These are phyloP conservation scores for Coemansia interrupta DNA, from an alignment of 192 early-diverging fungal species.

Conservation along the genomic window DNA sequence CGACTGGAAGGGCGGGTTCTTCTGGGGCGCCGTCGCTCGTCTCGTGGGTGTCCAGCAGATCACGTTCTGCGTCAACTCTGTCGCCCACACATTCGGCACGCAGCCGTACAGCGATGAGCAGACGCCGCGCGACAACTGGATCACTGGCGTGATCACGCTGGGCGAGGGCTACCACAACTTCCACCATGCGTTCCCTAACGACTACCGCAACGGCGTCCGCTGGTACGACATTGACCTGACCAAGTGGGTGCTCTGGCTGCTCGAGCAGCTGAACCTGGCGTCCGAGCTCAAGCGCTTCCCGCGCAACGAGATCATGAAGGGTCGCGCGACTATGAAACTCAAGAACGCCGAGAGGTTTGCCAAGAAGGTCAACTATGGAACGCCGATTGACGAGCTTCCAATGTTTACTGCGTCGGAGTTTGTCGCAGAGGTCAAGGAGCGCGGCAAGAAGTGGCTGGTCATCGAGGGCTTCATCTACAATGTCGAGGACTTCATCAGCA, in stretches of 20 bases:
- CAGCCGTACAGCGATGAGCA: conserved; percentile 75
- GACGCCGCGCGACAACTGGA: conserved; percentile 80
- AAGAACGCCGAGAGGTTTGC: conserved; percentile 69
- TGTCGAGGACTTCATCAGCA: conserved; percentile 72
- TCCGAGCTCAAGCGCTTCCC: conserved; percentile 69
- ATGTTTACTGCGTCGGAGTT: conserved; percentile 62
- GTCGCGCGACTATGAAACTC: conserved; percentile 69
- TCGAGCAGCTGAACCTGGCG: conserved; percentile 58
- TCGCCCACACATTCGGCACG: conserved; percentile 76
- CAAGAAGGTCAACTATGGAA: conserved; percentile 70
- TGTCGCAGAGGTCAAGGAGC: conserved; percentile 60
- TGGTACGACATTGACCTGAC: conserved; percentile 76
- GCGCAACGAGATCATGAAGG: conserved; percentile 73
- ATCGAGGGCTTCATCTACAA: conserved; percentile 83
- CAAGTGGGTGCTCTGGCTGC: conserved; percentile 69
- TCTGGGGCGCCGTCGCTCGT: conserved; percentile 66
- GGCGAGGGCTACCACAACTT: conserved; percentile 87
- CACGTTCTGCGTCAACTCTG: conserved; percentile 81
- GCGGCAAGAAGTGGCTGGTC: conserved; percentile 68
- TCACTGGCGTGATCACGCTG: conserved; percentile 72
- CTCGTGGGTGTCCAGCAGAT: conserved; percentile 75
- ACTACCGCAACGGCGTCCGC: conserved; percentile 78
- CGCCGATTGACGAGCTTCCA: conserved; percentile 64
- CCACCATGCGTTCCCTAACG: conserved; percentile 83
- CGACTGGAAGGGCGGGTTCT: conserved; percentile 77